Base-by-base conservation (phyloP, 306 rosid species). In the Gleditsia sinensis region DNA sequence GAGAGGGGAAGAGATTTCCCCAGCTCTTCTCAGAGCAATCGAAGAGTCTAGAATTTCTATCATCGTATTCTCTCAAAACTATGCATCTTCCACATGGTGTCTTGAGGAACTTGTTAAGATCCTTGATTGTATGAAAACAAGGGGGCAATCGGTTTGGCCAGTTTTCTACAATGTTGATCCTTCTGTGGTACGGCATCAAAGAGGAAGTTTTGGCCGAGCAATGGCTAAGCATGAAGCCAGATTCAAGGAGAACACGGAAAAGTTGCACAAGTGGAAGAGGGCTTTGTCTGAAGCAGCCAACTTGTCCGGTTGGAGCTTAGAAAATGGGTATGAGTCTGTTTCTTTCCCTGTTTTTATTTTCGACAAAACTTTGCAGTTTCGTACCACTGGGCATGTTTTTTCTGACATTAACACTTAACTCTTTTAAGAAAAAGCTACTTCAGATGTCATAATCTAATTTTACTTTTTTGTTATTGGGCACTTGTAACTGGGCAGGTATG, bases 91-190 rank as follows among this genome's bases (percentile, higher is more conserved):
- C 19, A 65, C 57, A 9, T 75, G 83, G 88, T 84, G 88, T 25
- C 78, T 86, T 58, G 85, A 83, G 60, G 84, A 78, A 7, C 72
- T 86, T 54, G 84, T 36, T 7, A 84, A 73, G 75, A 84, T 80
- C 66, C 17, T 55, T 13, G 69, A 67, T 19, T 84, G 83, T 30
- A 55, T 34, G 72, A 65, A 77, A 51, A 12, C 49, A 5, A 77
- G 19, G 42, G 79, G 76, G 0, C 88, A 81, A 8, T 23, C 70
- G 37, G 84, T 86, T 59, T 75, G 61, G 51, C 86, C 90, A 0
- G 69, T 86, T 43, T 86, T 86, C 78, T 79, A 71, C 59, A 30
- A 81, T 16, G 81, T 83, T 0, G 84, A 86, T 70, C 88, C 88
- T 46, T 82, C 83, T 0, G 28, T 6, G 16, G 86, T 83, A 13